Evolutionary conservation across 768 basidiomycete species (phyloP).

Genomic region (Zangia roseola): DNA sequence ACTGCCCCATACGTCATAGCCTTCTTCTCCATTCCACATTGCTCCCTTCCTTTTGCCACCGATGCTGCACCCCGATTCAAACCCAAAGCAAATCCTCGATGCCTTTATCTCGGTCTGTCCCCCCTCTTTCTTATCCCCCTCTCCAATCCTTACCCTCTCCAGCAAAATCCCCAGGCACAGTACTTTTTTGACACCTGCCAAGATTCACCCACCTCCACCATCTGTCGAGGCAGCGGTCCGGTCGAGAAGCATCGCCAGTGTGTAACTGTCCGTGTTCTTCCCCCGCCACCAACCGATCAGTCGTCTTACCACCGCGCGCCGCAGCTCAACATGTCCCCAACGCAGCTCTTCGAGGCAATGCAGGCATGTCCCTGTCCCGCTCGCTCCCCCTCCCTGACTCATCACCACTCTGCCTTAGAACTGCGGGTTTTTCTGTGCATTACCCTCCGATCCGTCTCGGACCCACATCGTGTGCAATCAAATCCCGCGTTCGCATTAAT

Average conservation of each 20-base stretch:
- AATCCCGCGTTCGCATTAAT: slow-evolving; percentile 43
- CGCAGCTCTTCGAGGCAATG: slow-evolving; percentile 66
- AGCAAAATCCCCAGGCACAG: slow-evolving; percentile 37
- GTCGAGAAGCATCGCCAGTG: slow-evolving; percentile 46
- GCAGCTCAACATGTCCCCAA: slow-evolving; percentile 64
- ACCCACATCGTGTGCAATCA: slow-evolving; percentile 71
- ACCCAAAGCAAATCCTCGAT: slow-evolving; percentile 35
- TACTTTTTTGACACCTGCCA: slow-evolving; percentile 67
- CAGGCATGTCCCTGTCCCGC: slow-evolving; percentile 44
- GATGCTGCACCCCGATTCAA: slow-evolving; percentile 16
- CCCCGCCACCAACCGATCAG: slow-evolving; percentile 2
- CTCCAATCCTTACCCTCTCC: not conserved
- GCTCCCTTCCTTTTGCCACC: slow-evolving; percentile 16
- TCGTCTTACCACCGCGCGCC: slow-evolving; percentile 16
- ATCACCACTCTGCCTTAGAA: slow-evolving; percentile 38
- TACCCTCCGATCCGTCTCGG: slow-evolving; percentile 62
- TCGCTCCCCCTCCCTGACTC: slow-evolving; percentile 4
- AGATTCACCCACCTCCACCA: slow-evolving; percentile 53
- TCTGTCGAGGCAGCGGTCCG: slow-evolving; percentile 50
- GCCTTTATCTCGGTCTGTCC: slow-evolving; percentile 43
- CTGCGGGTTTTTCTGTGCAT: slow-evolving; percentile 65
- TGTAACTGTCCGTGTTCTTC: slow-evolving; percentile 45
- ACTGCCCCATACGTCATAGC: slow-evolving; percentile 28
- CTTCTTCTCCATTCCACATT: not conserved
- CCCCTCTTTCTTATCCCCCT: not conserved